Percentiles rank a stretch among this genome's conserved stretches.
Conservation (phyloP, 2,329 filamentous ascomycete genomes). For the Colletotrichum simmondsii region DNA sequence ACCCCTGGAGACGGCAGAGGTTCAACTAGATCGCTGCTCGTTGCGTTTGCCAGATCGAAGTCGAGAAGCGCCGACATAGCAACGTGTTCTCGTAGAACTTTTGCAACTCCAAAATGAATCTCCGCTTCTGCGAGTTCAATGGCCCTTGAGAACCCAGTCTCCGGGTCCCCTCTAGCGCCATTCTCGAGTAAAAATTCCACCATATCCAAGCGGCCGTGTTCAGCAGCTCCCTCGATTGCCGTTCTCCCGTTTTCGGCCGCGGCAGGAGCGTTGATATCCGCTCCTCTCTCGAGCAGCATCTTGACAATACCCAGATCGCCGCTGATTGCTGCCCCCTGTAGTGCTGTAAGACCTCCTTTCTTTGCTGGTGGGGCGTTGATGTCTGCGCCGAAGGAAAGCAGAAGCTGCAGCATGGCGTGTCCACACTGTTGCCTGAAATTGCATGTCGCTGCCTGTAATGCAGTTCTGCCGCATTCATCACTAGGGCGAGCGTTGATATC, state of each 20-base stretch:
- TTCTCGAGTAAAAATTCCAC: background rate
- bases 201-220: background rate
- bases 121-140: background rate
- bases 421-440: no score
- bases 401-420: background rate
- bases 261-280: background rate
- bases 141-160: background rate
- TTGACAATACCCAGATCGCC: background rate
- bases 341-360: background rate
- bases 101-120: background rate
- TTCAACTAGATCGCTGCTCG: no score
- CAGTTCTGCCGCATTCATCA: background rate
- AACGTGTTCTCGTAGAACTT: no score
- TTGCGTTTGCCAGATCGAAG: fast-evolving
- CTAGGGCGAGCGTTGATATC: background rate
- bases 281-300: background rate
- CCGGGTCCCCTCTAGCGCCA: background rate
- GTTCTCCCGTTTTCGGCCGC: background rate
- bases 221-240: slow-evolving; percentile 3
- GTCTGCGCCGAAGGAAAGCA: background rate
- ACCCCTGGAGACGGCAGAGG: background rate
- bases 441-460: background rate
- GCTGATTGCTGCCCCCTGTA: background rate
- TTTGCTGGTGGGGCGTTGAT: background rate
- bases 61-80: no score